phyloP scores from a whole-genome alignment of 306 rosid species.

The Medicago arabica region DNA sequence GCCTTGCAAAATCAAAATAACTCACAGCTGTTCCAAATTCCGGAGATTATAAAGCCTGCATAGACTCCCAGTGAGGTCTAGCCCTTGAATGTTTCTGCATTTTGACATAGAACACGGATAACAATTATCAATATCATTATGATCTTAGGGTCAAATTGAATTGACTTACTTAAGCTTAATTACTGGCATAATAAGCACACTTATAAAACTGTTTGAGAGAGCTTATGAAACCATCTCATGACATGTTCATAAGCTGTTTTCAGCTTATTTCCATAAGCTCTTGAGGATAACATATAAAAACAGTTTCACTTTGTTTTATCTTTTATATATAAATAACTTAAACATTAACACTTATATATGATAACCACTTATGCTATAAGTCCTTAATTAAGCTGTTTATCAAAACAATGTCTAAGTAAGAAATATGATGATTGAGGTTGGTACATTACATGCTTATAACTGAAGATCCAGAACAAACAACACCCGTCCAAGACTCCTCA shows the following conservation, averaged over 20 bases:
- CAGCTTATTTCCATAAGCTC: slow-evolving; percentile 2
- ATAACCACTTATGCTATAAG: not conserved
- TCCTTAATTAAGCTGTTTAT: not conserved
- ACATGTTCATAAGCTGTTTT: not conserved
- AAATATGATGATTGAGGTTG: slow-evolving; percentile 15
- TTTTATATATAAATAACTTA: not conserved
- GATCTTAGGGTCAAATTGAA: not conserved
- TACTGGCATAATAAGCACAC: not conserved
- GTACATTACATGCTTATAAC: slow-evolving; percentile 74
- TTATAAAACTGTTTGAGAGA: not conserved
- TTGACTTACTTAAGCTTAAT: not conserved
- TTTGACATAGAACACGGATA: slow-evolving; percentile 24
- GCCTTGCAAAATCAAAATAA: slow-evolving; percentile 16
- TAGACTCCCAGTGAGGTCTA: slow-evolving; percentile 80
- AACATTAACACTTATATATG: not conserved
- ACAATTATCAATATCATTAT: slow-evolving; percentile 27
- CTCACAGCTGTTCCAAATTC: slow-evolving; percentile 76
- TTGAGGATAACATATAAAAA: not conserved
- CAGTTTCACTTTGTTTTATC: not conserved
- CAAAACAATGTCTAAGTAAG: not conserved
- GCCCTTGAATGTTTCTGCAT: slow-evolving; percentile 73
- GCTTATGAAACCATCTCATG: not conserved
- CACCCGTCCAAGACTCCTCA: slow-evolving; percentile 85
- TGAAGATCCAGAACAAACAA: slow-evolving; percentile 76
- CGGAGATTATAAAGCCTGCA: slow-evolving; percentile 62